Base-by-base conservation (phyloP, 2,329 filamentous ascomycete species). In the Sarocladium strictum region DNA sequence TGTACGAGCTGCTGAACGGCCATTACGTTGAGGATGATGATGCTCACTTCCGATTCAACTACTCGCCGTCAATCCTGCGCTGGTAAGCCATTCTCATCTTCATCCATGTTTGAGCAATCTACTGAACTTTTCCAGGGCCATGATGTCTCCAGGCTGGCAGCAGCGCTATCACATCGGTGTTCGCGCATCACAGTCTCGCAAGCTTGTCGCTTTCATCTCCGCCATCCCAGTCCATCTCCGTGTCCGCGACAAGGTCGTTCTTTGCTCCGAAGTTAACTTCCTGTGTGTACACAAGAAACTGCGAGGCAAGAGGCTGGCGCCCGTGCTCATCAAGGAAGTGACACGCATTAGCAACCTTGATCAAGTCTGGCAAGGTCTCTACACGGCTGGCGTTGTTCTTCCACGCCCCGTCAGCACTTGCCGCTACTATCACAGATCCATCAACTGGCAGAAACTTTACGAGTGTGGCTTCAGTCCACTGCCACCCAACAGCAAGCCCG, bases 11-110 rank as follows among this genome's bases (percentile, higher is more conserved):
- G 61, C 78, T 99, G 56, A 90, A 89, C 60, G 88, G 90, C 54
- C 94, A 99, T 73, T 99, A 97, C 62, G 94, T 99, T 57, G 94
- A 99, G 74, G 94, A 99, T 68, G 88, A 91, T 63, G 92, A 96
- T 68, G 91, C 93, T 58, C 96, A 95, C 80, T 97, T 99, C 76
- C 86, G 94, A 54, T 97, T 99, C 79, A 93, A 94, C 70, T 99
- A 99, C 74, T 96, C 91, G 1, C 77, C 84, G 37, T 85, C 88
- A 1, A 95, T 97, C 66, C 76, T 99, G 49, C 87, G 90, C 69
- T 99, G 94, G 91, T 91, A 73, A 62, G 79, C 65, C 35, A 19
- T 38, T 7, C 29, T n/a, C 15, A 43, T 35, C 32, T n/a, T 56
- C 38, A 29, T 15, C 29, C n/a, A n/a, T n/a, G n/a, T n/a, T n/a